Base-by-base conservation (phyloP, 169 alveolate genomes). In the Perkinsus marinus region DNA sequence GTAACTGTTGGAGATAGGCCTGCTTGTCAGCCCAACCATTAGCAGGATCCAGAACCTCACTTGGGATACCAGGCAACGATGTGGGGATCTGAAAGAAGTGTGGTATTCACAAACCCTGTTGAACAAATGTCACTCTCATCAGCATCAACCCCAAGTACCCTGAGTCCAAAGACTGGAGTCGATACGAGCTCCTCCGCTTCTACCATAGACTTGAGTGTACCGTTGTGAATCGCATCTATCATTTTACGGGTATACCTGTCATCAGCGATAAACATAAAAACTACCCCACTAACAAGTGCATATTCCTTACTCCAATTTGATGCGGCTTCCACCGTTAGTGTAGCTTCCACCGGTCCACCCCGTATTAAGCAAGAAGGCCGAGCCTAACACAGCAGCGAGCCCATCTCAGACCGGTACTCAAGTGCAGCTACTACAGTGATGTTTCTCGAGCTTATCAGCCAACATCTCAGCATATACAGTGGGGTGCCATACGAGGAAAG, bases 261-360 rank as follows among this genome's bases (percentile, higher is more conserved):
- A n/a, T n/a, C n/a, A n/a, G n/a, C n/a, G 46, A 41, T 41, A 3
- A 41, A 38, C 19, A 57, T 37, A 10, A 46, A 17, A 30, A 41
- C 22, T 3, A 39, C 36, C 57, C 0, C n/a, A n/a, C 37, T 39
- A 26, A 0, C 10, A 5, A 39, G 36, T 39, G 46, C 39, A 39
- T 2, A 0, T 92, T 91, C 94, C 93, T 38, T 95, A 94, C 89
- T 95, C 95, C 95, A 98, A 96, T 92, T 99, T n/a, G n/a, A n/a
- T 93, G 91, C 95, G 94, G 36, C 99, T 99, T 46, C 94, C 93
- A 0, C 92, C 92, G 0, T 96, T 94, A 43, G 98, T 99, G 92
- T 93, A 96, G 90, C 97, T 94, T 26, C 99, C 99, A 89, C 98
- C 98, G 89, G 97, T 95, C 99, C 99, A 98, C 39, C 99, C 99